Evolutionary conservation across 371 early-diverging fungal species (phyloP).

Genomic region (Apophysomyces variabilis): DNA sequence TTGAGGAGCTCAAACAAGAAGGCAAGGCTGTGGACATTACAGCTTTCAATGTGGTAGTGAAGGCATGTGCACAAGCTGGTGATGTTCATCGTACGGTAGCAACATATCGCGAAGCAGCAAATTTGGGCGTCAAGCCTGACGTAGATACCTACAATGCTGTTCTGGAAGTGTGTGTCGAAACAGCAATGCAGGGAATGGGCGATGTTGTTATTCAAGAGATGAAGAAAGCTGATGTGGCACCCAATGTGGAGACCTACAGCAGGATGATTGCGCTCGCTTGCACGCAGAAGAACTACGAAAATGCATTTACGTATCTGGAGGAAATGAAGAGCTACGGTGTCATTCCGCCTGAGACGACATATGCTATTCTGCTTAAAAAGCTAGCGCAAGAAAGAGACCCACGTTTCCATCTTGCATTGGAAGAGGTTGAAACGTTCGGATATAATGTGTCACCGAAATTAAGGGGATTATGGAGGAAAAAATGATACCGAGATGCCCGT

Average conservation of each 20-base stretch:
- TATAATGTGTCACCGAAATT: slow-evolving; percentile 27
- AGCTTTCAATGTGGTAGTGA: slow-evolving; percentile 69
- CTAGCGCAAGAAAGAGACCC: slow-evolving; percentile 71
- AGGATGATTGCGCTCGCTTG: slow-evolving; percentile 59
- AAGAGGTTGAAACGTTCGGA: slow-evolving; percentile 76
- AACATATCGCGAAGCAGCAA: slow-evolving; percentile 56
- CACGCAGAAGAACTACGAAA: slow-evolving; percentile 69
- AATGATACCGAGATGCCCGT: slow-evolving; percentile 1
- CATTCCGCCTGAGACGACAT: slow-evolving; percentile 63
- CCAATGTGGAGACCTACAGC: slow-evolving; percentile 63
- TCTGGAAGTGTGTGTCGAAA: slow-evolving; percentile 58
- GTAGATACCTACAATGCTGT: slow-evolving; percentile 68
- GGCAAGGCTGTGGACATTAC: slow-evolving; percentile 56
- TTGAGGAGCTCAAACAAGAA: slow-evolving; percentile 57
- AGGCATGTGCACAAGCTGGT: slow-evolving; percentile 54
- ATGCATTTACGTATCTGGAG: slow-evolving; percentile 78
- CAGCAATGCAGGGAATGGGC: slow-evolving; percentile 61
- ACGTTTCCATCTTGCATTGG: slow-evolving; percentile 66
- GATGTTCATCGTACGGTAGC: slow-evolving; percentile 59
- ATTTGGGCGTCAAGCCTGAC: slow-evolving; percentile 55
- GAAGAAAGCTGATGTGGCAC: slow-evolving; percentile 55
- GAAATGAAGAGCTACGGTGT: slow-evolving; percentile 75
- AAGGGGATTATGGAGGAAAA: slow-evolving; percentile 30
- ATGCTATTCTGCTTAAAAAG: slow-evolving; percentile 60
- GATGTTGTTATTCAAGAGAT: slow-evolving; percentile 61